Evolutionary conservation across 148 eudicot species (phyloP).

Genomic region (Polygonum maritimum): DNA sequence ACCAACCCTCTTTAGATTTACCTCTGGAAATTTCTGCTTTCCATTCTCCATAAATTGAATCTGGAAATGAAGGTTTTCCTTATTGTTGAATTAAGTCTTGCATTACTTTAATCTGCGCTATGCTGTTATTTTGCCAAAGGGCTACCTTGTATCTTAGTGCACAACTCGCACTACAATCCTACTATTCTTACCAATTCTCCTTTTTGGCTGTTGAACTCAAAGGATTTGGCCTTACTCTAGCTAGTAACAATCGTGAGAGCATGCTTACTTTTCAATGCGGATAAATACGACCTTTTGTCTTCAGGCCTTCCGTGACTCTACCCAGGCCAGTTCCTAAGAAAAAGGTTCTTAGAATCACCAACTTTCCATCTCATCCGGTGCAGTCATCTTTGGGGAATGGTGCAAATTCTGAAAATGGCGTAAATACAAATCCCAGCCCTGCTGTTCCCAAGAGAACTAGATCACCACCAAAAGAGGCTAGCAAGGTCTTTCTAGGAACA

Average conservation of each 20-base stretch:
- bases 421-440: slow-evolving; percentile 20
- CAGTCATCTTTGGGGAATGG: slow-evolving; percentile 23
- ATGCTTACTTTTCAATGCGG: slow-evolving; percentile 4
- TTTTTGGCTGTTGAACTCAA: background rate
- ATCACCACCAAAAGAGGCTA: slow-evolving; percentile 47
- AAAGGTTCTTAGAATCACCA: slow-evolving; percentile 16
- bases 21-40: background rate
- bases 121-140: background rate
- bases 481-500: slow-evolving; percentile 30
- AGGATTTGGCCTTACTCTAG: background rate
- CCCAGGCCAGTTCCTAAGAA: slow-evolving; percentile 26
- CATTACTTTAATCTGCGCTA: background rate
- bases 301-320: slow-evolving; percentile 43
- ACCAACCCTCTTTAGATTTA: background rate
- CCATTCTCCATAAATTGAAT: background rate
- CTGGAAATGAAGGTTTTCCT: slow-evolving; percentile 1
- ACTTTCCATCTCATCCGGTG: slow-evolving; percentile 13
- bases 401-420: slow-evolving; percentile 26
- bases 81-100: background rate
- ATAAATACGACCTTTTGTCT: slow-evolving; percentile 10
- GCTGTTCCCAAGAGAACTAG: slow-evolving; percentile 57
- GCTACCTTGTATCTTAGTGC: background rate
- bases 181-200: background rate
- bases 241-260: background rate
- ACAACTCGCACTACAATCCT: background rate